Evolutionary conservation across 192 early-diverging fungal genomes (phyloP), one percentile per base, ranked within the genome.

Genomic region (Coemansia sp.): DNA sequence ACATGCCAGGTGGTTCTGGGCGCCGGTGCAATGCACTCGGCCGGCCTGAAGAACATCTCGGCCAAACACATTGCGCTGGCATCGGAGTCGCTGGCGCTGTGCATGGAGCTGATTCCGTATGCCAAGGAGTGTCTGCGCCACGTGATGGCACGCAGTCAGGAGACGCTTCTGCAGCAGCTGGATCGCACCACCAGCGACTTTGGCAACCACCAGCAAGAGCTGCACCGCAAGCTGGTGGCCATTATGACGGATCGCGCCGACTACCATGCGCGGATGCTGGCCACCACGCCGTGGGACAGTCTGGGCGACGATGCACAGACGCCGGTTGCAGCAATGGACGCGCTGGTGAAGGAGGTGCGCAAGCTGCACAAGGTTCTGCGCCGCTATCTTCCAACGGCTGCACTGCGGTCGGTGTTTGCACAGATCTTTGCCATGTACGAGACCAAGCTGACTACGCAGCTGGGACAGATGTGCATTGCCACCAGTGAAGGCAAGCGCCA

Each of bases 1-100:
- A 89, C 91, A 9, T 98, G 96, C 78, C 96, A 98, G 80, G 94
- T 98, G 1, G 98, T 99, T 76, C 86, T 99, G 13, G 98, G 97
- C 7, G 97, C 96, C 8, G 98, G 98, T 2, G 98, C 98, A 0
- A 94, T 95, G 87, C 86, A 89, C 37, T 97, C 96, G n/a, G 97
- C 95, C 10, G 98, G 98, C 19, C 77, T 99, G 21, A 95, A 96
- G 64, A 96, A 94, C 74, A 99, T 99, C 39, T 92, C 95, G 4
- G 98, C 98, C 10, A 95, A 95, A 62, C 98, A 99, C 77, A 81
- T 99, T 59, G 95, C 96, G 11, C 80, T 99, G 63, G 93, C 96
- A 0, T 93, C 96, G 5, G 95, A 98, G 84, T 93, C 96, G 12
- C 82, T 99, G 11, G 93, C 90, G 21, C 80, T 92, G 6, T 92